These are phyloP conservation scores for Xylariaceae sp. DNA, from an alignment of 2,329 filamentous ascomycete genomes.

Conservation along the genomic window DNA sequence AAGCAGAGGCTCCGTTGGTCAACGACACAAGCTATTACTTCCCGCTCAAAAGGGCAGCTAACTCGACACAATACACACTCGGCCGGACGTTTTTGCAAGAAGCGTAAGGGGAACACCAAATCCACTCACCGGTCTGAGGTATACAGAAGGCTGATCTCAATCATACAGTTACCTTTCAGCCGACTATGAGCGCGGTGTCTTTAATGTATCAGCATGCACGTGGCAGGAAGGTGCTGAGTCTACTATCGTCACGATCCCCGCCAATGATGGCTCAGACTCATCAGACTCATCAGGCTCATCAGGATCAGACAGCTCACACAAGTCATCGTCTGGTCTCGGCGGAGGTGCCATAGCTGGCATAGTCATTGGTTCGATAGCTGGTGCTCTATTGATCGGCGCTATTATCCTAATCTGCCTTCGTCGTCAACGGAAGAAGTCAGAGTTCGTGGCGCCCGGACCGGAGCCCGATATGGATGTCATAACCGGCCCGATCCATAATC, in stretches of 20 bases:
- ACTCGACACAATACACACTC: slow-evolving; percentile 32
- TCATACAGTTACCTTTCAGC: slow-evolving; percentile 31
- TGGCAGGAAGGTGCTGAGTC: slow-evolving; percentile 33
- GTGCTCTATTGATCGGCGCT: slow-evolving; percentile 9
- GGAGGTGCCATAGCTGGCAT: slow-evolving; percentile 25
- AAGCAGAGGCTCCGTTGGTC: slow-evolving; percentile 28
- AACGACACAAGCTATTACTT: slow-evolving; percentile 30
- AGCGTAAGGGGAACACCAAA: slow-evolving; percentile 24
- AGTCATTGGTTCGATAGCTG: slow-evolving; percentile 18
- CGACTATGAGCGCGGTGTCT: slow-evolving; percentile 38
- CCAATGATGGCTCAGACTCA: slow-evolving; percentile 3
- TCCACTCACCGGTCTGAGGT: background rate
- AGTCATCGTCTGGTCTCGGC: slow-evolving; percentile 7
- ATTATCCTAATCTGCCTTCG: slow-evolving; percentile 12
- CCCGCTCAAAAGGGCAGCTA: slow-evolving; percentile 32
- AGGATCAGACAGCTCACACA: background rate
- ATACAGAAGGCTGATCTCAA: slow-evolving; percentile 6
- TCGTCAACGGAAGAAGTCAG: slow-evolving; percentile 20
- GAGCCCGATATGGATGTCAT: slow-evolving; percentile 25
- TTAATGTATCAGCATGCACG: slow-evolving; percentile 36
- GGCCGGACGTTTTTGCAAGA: slow-evolving; percentile 35
- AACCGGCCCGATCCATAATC: slow-evolving; percentile 30
- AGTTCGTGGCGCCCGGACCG: slow-evolving; percentile 17
- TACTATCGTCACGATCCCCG: slow-evolving; percentile 30
- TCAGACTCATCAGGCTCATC: slow-evolving; percentile 1